Base-by-base conservation (phyloP, 768 basidiomycete genomes). In the Sporobolomyces roseus region DNA sequence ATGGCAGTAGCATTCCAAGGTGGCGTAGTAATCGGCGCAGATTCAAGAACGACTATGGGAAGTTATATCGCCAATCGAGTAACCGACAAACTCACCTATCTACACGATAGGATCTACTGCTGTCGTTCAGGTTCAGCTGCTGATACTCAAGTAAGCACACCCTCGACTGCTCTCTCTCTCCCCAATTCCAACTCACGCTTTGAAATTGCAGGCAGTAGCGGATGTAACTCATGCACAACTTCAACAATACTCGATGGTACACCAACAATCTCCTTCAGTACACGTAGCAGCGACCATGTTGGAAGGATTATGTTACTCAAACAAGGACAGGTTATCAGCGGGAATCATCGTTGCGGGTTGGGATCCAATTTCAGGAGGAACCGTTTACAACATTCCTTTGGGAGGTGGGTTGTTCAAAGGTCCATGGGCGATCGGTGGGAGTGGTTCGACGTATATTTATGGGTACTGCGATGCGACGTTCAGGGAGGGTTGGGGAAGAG, bases 391-490 rank as follows among this genome's bases (percentile, higher is more conserved):
- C 78, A 91, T 99, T 69, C 94, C 96, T 21, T 83, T 99, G 19
- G 96, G 96, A 29, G 96, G 96, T 61, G 96, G 96, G 32, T 81
- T 94, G 52, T 98, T 99, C 85, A 86, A 90, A 68, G 93, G 94
- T 74, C 93, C 94, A 10, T 99, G 96, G 96, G 91, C 94, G 54
- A 98, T 99, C 71, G 96, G 93, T 79, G 75, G 71, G 13, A 94
- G 92, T 58, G 96, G 96, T 12, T 96, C 93, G 43, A 92, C 93
- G 12, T 99, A 98, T 78, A 92, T 98, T 16, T 99, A 98, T 77
- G 96, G 94, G 60, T 98, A 97, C 81, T 98, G 96, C 75, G 96
- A 99, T 78, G 92, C 96, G n/a, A 97, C 93, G 32, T 99, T 89
- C 78, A 81, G 86, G 79, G 93, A 97, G 33, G 91, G 89, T 21